Conservation (phyloP, 2,329 filamentous ascomycete genomes). For the Leptographium procerum region DNA sequence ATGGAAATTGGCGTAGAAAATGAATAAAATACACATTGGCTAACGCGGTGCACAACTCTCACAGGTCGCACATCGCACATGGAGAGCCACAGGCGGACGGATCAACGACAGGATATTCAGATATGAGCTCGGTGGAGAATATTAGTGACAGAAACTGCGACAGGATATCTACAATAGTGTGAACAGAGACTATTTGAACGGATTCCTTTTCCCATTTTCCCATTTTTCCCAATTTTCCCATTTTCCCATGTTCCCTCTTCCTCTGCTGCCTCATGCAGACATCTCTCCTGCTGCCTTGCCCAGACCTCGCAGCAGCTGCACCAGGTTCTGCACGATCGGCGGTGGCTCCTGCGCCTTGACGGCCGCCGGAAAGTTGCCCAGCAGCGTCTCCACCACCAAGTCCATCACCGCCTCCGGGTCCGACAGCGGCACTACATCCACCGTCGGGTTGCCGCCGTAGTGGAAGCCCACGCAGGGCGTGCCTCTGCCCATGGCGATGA, state of each 20-base stretch:
- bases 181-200: neutral
- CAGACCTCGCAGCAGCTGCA: slow-evolving; percentile 50
- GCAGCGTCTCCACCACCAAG: slow-evolving; percentile 43
- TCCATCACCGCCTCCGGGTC: slow-evolving; percentile 50
- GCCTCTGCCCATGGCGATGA: slow-evolving; percentile 44
- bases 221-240: too few species aligned
- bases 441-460: slow-evolving; percentile 5
- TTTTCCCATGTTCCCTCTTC: neutral
- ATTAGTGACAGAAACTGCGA: neutral
- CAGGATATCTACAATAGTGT: neutral
- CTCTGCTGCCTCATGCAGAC: neutral
- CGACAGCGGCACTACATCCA: slow-evolving; percentile 31
- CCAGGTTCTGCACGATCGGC: slow-evolving; percentile 56
- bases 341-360: slow-evolving; percentile 31
- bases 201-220: too few species aligned
- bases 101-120: slow-evolving; percentile 36
- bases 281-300: slow-evolving; percentile 31
- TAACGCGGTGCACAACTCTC: too few species aligned
- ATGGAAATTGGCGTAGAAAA: neutral
- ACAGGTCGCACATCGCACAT: slow-evolving; percentile 31
- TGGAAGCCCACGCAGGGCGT: slow-evolving; percentile 24
- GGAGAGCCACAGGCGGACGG: slow-evolving; percentile 37
- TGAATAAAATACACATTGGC: neutral
- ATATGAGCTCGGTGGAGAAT: slow-evolving; percentile 42
- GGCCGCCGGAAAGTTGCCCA: slow-evolving; percentile 31